Evolutionary conservation across 495 filamentous ascomycete species (phyloP), one percentile per base, ranked within the genome.

Genomic region (Diplogelasinospora grovesii): DNA sequence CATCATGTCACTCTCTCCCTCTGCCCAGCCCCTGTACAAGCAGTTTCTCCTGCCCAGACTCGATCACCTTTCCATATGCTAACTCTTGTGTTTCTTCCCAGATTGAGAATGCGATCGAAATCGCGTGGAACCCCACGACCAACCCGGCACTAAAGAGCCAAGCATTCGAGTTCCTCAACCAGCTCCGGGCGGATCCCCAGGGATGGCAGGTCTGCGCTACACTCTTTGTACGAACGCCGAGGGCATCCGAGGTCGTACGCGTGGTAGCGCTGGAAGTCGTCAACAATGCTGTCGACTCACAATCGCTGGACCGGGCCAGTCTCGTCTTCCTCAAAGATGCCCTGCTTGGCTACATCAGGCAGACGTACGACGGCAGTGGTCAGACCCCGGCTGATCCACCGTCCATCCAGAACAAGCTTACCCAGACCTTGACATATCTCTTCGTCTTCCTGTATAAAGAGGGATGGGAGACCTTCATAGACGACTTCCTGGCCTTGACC

Each of bases 341-440:
- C 18, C 62, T 99, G 46, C 63, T 95, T 54, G 72, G 73, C 36
- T 96, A 96, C 57, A 69, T 88, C 13, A 74, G 74, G 37, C 75
- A 77, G 43, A 75, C 74, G 24, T 99, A 93, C 57, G 71, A 79
- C 14, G 69, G 66, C 13, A 67, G 70, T 14, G 66, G 68, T 28
- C 70, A 69, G 29, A 65, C 66, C 15, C 62, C 65, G 15, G 58
- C 72, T 42, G 89, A 95, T 59, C 72, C 80, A 8, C 49, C 79
- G 23, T 73, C 74, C 48, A 81, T 99, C 22, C 93, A 97, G 64
- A 99, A 97, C 63, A 99, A 99, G 62, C 81, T 97, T 45, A 85
- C 88, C 19, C 92, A 99, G 63, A 94, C 89, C 22, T 64, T 97
- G 28, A 99, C 92, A 8, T 85, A 83, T 50, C 80, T 99, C 16